Conservation (phyloP, 495 filamentous ascomycete species). For the Pseudomonodictys pantanalensis region DNA sequence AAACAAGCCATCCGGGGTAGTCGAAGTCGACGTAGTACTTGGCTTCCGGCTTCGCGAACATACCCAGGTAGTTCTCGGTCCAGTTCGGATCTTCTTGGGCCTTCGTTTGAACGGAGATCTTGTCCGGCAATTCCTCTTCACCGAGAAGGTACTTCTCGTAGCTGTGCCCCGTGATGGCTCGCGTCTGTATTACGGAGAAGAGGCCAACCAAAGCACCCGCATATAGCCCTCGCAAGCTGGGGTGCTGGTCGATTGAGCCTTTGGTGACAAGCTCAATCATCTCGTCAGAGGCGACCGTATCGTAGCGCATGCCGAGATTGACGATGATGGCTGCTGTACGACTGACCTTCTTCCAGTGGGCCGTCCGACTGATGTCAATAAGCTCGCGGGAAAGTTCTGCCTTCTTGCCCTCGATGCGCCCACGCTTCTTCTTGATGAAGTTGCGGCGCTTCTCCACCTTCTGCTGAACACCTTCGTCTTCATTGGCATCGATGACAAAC, state of each 20-base stretch:
- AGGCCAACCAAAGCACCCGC: constrained; percentile 72
- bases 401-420: constrained; percentile 77
- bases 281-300: constrained; percentile 74
- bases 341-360: constrained; percentile 95
- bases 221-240: constrained; percentile 77
- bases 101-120: constrained; percentile 67
- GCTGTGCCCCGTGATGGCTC: constrained; percentile 79
- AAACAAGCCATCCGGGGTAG: constrained; percentile 96
- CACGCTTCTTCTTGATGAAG: constrained; percentile 69
- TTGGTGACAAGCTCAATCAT: constrained; percentile 80
- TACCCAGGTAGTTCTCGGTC: constrained; percentile 71
- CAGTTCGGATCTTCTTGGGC: constrained; percentile 70
- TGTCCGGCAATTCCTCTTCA: constrained; percentile 69
- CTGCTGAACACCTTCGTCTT: constrained; percentile 56
- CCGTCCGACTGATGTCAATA: constrained; percentile 67
- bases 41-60: constrained; percentile 75
- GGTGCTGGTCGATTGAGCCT: constrained; percentile 87
- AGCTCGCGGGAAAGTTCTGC: constrained; percentile 74
- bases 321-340: constrained; percentile 84
- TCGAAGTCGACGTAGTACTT: constrained; percentile 89
- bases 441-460: constrained; percentile 64
- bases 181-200: constrained; percentile 78
- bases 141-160: constrained; percentile 82
- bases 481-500: constrained; percentile 30
- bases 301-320: constrained; percentile 83